These are phyloP conservation scores for Apiosordaria backusii DNA, from an alignment of 495 filamentous ascomycete genomes.

Conservation along the genomic window DNA sequence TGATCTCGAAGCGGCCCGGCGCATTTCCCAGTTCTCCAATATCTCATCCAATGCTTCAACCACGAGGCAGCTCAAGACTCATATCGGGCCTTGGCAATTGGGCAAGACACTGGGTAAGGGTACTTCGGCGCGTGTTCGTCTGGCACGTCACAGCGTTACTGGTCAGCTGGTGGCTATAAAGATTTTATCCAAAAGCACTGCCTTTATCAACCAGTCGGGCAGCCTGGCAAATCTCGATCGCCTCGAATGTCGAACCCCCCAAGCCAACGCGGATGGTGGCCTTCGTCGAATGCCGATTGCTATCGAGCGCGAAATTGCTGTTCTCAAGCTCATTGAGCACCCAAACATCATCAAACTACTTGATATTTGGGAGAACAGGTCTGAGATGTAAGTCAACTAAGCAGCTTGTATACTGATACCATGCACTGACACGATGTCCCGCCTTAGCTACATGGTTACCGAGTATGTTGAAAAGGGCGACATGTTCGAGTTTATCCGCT, in stretches of 20 bases:
- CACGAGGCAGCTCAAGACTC: constrained; percentile 60
- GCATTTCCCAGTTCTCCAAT: constrained; percentile 70
- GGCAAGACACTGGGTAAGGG: constrained; percentile 84
- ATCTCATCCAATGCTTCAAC: constrained; percentile 54
- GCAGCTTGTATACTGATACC: not conserved
- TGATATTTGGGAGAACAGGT: constrained; percentile 94
- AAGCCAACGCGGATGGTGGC: constrained; percentile 42
- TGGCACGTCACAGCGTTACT: constrained; percentile 72
- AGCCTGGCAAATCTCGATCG: constrained; percentile 71
- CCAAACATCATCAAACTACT: constrained; percentile 85
- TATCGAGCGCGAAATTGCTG: constrained; percentile 88
- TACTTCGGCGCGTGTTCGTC: constrained; percentile 75
- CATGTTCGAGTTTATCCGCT: constrained; percentile 75
- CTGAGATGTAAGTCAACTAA: constrained; percentile 76
- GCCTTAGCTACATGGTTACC: constrained; percentile 82
- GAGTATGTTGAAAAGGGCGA: constrained; percentile 92
- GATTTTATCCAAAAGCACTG: constrained; percentile 78
- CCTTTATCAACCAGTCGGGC: constrained; percentile 65
- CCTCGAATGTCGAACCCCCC: constrained; percentile 42
- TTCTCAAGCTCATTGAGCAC: constrained; percentile 94
- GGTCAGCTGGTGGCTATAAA: constrained; percentile 83
- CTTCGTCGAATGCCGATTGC: constrained; percentile 72
- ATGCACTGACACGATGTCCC: constrained; percentile 24
- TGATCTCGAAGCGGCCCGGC: constrained; percentile 47
- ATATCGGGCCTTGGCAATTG: constrained; percentile 85